Percentiles rank a stretch among this genome's conserved stretches.
Evolutionary conservation across 163 green algal species (phyloP).

Genomic region (Chlamydomonas reinhardtii): DNA sequence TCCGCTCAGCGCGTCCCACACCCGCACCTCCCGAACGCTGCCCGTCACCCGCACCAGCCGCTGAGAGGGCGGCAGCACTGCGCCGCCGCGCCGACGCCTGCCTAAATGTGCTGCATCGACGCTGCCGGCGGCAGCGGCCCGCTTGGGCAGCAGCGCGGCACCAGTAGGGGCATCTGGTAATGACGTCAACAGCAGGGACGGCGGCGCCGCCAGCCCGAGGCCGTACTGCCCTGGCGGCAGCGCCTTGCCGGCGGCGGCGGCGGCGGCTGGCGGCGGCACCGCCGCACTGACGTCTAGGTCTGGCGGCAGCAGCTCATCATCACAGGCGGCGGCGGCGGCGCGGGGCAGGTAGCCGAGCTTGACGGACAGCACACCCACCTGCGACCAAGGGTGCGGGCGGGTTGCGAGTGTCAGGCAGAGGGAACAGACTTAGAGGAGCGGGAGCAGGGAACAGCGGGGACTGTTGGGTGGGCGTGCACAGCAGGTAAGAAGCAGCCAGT

Average conservation of each 20-base stretch:
- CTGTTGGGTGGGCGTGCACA: no score
- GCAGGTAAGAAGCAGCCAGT: no score
- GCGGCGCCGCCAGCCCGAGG: background rate
- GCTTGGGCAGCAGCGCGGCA: no score
- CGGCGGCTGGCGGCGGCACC: background rate
- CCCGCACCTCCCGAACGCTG: conserved; percentile 35
- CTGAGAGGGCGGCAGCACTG: conserved; percentile 19
- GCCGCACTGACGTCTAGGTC: conserved; percentile 15
- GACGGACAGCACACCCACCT: conserved; percentile 41
- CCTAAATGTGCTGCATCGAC: no score
- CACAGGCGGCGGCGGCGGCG: background rate
- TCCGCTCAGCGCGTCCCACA: conserved; percentile 35
- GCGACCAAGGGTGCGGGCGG: no score
- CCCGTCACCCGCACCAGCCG: conserved; percentile 46
- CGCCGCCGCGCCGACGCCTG: background rate
- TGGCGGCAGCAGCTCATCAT: background rate
- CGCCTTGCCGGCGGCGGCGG: background rate
- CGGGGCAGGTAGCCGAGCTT: conserved; percentile 29
- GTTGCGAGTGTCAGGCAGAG: no score
- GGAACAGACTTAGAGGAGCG: no score
- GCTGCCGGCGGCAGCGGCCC: no score
- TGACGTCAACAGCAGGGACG: background rate
- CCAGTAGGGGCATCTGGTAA: background rate
- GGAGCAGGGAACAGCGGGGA: no score
- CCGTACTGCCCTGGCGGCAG: conserved; percentile 40